Percentiles rank a stretch among this genome's conserved stretches.
Evolutionary conservation across 2,329 filamentous ascomycete genomes (phyloP).

Genomic region (Fusarium fujikuroi): DNA sequence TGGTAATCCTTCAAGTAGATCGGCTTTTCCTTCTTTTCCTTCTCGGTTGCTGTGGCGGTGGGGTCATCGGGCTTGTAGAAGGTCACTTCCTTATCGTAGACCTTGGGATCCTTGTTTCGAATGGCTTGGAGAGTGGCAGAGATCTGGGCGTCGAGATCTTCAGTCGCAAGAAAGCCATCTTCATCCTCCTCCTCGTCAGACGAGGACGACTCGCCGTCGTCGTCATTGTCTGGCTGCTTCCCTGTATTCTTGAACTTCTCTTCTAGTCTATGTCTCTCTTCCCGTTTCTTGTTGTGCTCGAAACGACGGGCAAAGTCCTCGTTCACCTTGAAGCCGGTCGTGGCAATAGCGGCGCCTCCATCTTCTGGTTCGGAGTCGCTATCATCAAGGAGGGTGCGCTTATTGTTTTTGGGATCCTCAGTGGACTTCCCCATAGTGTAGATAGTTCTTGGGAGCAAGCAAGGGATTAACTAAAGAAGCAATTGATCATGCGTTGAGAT

Average conservation of each 20-base stretch:
- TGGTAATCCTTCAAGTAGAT: constrained; percentile 92
- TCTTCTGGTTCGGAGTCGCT: constrained; percentile 61
- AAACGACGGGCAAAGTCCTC: constrained; percentile 88
- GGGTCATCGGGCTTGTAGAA: constrained; percentile 78
- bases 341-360: constrained; percentile 53
- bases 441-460: not conserved
- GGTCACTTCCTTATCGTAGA: constrained; percentile 82
- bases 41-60: constrained; percentile 46
- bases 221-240: constrained; percentile 53
- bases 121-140: constrained; percentile 88
- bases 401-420: constrained; percentile 51
- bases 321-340: constrained; percentile 80
- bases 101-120: constrained; percentile 86
- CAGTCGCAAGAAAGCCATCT: constrained; percentile 85
- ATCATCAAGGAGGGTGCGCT: constrained; percentile 66
- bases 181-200: constrained; percentile 90
- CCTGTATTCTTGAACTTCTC: constrained; percentile 76
- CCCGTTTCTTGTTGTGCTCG: constrained; percentile 97
- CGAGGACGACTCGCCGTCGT: constrained; percentile 69
- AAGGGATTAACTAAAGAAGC: not conserved
- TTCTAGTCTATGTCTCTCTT: constrained; percentile 84
- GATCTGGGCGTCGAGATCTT: constrained; percentile 87
- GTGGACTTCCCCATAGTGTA: constrained; percentile 33
- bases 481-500: not conserved
- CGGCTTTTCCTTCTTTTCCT: constrained; percentile 78